Evolutionary conservation across 805 yeast genomes (phyloP).

Genomic region (Candida orba): DNA sequence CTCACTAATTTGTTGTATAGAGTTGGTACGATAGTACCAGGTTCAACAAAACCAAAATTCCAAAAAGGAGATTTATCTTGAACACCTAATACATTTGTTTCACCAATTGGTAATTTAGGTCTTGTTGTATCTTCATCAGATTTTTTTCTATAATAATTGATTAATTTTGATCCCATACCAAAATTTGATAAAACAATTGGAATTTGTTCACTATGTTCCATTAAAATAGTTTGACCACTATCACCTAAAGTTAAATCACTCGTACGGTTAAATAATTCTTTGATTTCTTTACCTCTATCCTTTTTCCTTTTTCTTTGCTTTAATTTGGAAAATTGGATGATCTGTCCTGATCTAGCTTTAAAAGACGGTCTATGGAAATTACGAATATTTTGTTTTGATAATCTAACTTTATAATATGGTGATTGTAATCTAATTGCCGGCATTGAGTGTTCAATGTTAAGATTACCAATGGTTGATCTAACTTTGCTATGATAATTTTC

Average conservation of each 20-base stretch:
- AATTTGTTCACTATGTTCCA: conserved; percentile 87
- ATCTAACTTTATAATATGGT: conserved; percentile 80
- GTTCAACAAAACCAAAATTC: conserved; percentile 96
- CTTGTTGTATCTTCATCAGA: conserved; percentile 74
- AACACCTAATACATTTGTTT: conserved; percentile 91
- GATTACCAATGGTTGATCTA: conserved; percentile 85
- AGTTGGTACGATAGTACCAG: conserved; percentile 91
- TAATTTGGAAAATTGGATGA: conserved; percentile 66
- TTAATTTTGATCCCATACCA: conserved; percentile 93
- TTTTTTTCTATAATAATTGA: conserved; percentile 86
- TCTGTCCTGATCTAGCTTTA: conserved; percentile 68
- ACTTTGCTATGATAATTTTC: conserved; percentile 87
- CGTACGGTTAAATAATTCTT: conserved; percentile 63
- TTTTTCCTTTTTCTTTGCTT: conserved; percentile 79
- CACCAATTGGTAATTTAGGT: conserved; percentile 86
- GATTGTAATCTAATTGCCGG: conserved; percentile 85
- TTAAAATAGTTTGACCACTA: conserved; percentile 62
- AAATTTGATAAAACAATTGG: conserved; percentile 79
- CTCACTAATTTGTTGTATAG: conserved; percentile 84
- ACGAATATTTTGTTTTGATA: conserved; percentile 61
- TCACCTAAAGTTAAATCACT: conserved; percentile 81
- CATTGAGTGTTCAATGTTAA: conserved; percentile 83
- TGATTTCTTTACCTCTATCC: conserved; percentile 77
- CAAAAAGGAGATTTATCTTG: conserved; percentile 96
- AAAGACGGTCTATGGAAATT: conserved; percentile 77